Percentiles rank a stretch among this genome's conserved stretches.
phyloP scores from a whole-genome alignment of 306 rosid genomes.

The Aeschynomene evenia region DNA sequence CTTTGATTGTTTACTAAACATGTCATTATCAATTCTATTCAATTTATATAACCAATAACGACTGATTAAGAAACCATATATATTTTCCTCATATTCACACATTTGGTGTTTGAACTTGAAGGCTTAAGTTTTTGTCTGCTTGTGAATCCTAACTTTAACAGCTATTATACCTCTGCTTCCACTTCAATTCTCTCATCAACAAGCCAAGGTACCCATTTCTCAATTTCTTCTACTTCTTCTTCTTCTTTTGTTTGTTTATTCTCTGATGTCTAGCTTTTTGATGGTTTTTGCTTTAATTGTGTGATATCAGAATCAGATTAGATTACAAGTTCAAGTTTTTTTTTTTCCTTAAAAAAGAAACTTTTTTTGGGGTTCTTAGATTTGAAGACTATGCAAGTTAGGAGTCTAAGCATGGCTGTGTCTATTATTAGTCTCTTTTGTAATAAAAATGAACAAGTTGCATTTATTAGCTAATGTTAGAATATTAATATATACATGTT shows the following conservation, averaged over 20 bases:
- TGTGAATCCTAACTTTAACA: conserved; percentile 1
- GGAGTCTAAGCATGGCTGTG: conserved; percentile 8
- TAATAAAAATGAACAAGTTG: neutral
- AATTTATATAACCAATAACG: neutral
- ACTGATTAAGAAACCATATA: neutral
- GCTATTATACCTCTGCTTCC: neutral
- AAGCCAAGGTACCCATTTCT: conserved; percentile 19
- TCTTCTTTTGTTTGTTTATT: neutral
- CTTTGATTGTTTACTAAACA: too few species aligned
- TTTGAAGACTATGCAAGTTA: neutral
- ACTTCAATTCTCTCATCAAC: neutral
- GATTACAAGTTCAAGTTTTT: neutral
- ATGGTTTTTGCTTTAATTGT: neutral
- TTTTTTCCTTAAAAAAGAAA: too few species aligned
- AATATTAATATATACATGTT: too few species aligned
- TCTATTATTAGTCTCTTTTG: neutral
- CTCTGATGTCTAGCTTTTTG: neutral
- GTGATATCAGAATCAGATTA: neutral
- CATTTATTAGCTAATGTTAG: conserved; percentile 4
- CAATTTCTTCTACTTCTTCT: neutral
- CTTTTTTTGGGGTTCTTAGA: neutral
- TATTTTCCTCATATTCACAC: neutral
- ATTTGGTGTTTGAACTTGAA: neutral
- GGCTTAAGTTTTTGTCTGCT: too few species aligned
- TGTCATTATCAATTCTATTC: neutral